Evolutionary conservation across 2,329 filamentous ascomycete species (phyloP).

Genomic region (Arthrobotrys sphaeroides): DNA sequence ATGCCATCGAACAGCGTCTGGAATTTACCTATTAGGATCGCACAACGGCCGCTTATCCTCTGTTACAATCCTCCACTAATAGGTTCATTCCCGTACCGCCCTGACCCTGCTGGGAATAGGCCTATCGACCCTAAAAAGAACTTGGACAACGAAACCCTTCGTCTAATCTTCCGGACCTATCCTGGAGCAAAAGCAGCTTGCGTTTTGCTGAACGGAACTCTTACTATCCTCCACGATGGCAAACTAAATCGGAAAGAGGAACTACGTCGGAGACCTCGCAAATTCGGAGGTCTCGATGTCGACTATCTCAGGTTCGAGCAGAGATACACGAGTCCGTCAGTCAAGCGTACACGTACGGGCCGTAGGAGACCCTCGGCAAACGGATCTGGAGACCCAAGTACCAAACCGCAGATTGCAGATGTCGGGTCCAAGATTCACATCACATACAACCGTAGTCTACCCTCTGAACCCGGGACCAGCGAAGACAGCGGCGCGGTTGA

Average conservation of each 20-base stretch:
- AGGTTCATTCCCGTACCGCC: not conserved
- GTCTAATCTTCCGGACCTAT: conserved; percentile 12
- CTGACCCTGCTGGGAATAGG: not conserved
- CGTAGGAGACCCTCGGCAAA: not conserved
- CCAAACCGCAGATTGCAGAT: not conserved
- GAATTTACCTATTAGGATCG: conserved; percentile 15
- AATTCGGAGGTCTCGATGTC: conserved; percentile 25
- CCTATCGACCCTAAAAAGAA: conserved; percentile 16
- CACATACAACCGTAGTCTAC: not conserved
- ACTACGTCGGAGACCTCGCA: conserved; percentile 10
- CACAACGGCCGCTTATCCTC: conserved; percentile 23
- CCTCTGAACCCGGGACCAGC: not conserved
- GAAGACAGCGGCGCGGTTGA: not conserved
- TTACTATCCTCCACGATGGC: conserved; percentile 22
- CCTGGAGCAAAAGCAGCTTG: conserved; percentile 26
- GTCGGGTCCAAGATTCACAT: conserved; percentile 3
- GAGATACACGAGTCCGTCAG: not conserved
- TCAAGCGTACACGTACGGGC: not conserved
- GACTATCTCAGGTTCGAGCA: conserved; percentile 1
- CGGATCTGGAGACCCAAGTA: not conserved
- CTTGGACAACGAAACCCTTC: conserved; percentile 18
- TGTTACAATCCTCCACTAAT: conserved; percentile 3
- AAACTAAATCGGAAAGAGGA: conserved; percentile 15
- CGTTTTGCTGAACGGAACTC: conserved; percentile 11
- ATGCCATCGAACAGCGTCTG: not conserved